Base-by-base conservation (phyloP, 2,329 filamentous ascomycete genomes). In the Alternaria longipes region DNA sequence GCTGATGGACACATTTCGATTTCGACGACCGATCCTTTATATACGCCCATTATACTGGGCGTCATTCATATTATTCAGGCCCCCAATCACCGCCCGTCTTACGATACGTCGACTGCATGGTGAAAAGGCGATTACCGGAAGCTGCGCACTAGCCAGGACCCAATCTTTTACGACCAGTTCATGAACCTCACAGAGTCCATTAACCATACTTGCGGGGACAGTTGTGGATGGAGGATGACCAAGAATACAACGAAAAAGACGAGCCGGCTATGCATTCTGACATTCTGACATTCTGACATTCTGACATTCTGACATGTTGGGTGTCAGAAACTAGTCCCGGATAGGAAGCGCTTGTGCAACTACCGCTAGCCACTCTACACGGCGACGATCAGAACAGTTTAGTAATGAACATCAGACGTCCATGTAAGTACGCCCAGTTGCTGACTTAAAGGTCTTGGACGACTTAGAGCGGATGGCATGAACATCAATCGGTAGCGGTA, bases 281-380 rank as follows among this genome's bases (percentile, higher is more conserved):
- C 14, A 30, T 49, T 36, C 46, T 49, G 46, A 49, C 30, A 49
- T 36, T n/a, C n/a, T n/a, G n/a, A n/a, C 46, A 49, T 36, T 49
- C 46, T 36, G 46, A 49, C 14, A 30, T 49, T 36, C 46, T 49
- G 46, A 49, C 30, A 49, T 36, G 30, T 34, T 24, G 9, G 8
- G 16, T 36, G 30, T 49, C 46, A 49, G 46, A 49, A 49, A 49
- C 30, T 36, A 49, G 46, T 36, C 18, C 46, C 12, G 11, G 12
- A 16, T 34, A n/a, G 30, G 3, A 12, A 49, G 12, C 18, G 46
- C 45, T 26, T 32, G 11, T 16, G 11, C 28, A 32, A 28, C 28
- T 28, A 11, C 11, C 45, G 18, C n/a, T 41, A 20, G 30, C 30
- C 16, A 30, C 14, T 24, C 30, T 20, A 5, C 46, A 49, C 46